phyloP scores from a whole-genome alignment of 495 filamentous ascomycete genomes.

The Parmelia sp. region DNA sequence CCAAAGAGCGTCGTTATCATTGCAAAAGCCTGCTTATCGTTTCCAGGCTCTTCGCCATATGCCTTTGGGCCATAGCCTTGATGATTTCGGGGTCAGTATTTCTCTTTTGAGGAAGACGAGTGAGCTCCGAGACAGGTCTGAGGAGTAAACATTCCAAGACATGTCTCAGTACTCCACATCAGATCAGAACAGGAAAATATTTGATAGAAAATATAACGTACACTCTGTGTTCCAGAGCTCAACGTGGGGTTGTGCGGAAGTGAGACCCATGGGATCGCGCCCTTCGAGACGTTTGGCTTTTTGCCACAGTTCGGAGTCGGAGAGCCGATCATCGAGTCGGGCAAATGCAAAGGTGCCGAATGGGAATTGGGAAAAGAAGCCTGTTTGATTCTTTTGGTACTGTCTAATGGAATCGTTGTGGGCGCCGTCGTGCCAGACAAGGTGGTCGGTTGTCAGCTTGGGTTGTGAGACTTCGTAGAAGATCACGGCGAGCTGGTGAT shows the following conservation, averaged over 20 bases:
- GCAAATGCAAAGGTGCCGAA: neutral
- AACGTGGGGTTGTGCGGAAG: neutral
- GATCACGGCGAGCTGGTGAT: constrained; percentile 27
- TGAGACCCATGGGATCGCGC: neutral
- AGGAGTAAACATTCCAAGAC: too few species aligned
- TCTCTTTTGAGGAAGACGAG: too few species aligned
- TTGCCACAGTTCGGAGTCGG: neutral
- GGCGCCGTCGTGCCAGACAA: constrained; percentile 26
- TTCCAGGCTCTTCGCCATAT: neutral
- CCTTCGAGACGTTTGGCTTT: neutral
- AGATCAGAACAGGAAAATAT: too few species aligned
- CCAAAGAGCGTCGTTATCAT: neutral
- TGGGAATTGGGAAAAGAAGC: neutral
- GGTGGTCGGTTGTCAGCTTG: constrained; percentile 28
- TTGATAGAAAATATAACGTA: too few species aligned
- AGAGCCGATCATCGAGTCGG: neutral
- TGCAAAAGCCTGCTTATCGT: neutral
- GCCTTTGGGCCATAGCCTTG: neutral
- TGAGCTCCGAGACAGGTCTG: too few species aligned
- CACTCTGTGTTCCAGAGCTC: neutral
- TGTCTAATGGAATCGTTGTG: constrained; percentile 25
- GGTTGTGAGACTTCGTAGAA: constrained; percentile 34
- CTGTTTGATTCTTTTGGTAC: constrained; percentile 1
- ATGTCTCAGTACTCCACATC: too few species aligned
- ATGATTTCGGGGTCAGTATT: too few species aligned